Conservation (phyloP, 805 yeast species). For the Debaryomyces castellii region DNA sequence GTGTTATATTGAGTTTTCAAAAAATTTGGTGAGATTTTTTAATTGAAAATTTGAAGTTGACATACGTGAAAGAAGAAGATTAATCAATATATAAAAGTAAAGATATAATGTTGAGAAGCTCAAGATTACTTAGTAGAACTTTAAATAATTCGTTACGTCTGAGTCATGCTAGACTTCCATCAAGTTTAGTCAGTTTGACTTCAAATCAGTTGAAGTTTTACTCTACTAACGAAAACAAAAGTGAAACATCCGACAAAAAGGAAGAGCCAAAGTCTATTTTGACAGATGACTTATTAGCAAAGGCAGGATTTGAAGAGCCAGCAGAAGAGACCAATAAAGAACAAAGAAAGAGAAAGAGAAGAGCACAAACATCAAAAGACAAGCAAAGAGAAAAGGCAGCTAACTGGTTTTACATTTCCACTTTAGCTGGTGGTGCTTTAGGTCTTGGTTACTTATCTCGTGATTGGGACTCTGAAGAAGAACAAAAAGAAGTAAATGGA, state of each 20-base stretch:
- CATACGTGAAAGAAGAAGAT: not conserved
- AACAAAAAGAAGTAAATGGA: slow-evolving; percentile 50
- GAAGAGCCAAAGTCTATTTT: slow-evolving; percentile 52
- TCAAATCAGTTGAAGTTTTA: slow-evolving; percentile 4
- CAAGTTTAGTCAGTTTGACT: not conserved
- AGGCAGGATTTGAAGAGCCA: slow-evolving; percentile 74
- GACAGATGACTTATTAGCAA: slow-evolving; percentile 76
- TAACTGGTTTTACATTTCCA: slow-evolving; percentile 64
- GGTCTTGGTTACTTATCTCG: slow-evolving; percentile 71
- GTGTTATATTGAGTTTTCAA: not conserved
- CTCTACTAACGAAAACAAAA: slow-evolving; percentile 4
- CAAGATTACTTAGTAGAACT: slow-evolving; percentile 5
- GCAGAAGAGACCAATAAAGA: slow-evolving; percentile 13
- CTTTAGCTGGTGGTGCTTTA: slow-evolving; percentile 52
- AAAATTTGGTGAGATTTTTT: not conserved
- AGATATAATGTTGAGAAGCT: slow-evolving; percentile 7
- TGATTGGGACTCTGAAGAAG: slow-evolving; percentile 82
- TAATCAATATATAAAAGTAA: not conserved
- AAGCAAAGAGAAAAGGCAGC: slow-evolving; percentile 81
- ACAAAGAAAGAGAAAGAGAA: slow-evolving; percentile 43
- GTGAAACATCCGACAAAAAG: slow-evolving; percentile 5
- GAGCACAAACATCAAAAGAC: slow-evolving; percentile 65
- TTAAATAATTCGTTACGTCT: slow-evolving; percentile 1
- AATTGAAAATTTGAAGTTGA: not conserved
- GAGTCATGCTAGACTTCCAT: not conserved